Base-by-base conservation (phyloP, 176 grass and related monocot species). In the Bolboschoenus planiculmis region DNA sequence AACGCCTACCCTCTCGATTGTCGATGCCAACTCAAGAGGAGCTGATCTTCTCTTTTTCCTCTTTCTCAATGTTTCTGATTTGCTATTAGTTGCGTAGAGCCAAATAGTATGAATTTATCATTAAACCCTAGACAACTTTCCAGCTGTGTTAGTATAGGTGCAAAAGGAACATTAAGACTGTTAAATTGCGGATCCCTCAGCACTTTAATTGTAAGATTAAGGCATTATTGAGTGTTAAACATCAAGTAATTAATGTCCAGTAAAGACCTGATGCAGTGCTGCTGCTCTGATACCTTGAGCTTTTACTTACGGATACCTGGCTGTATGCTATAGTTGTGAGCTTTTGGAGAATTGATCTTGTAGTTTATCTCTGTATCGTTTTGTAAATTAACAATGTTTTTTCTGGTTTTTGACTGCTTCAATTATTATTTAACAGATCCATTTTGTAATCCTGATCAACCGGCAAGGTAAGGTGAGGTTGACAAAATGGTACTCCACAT, bases 401-500 rank as follows among this genome's bases (percentile, higher is more conserved):
- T 46, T 62, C 23, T 24, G 53, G 59, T 27, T 82, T 61, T 65
- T 81, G 6, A 61, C 35, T 61, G 53, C 34, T 39, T 44, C 53
- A 56, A 79, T n/a, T n/a, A 55, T 36, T 84, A 48, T 61, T 60
- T 83, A 35, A 37, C 80, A 95, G 86, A 95, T 95, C 66, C 87
- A 90, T 83, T 95, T 92, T 83, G 93, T 92, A 83, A 70, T 92
- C 78, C 86, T 95, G 62, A 87, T 92, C 79, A 95, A 88, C 84
- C 83, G 93, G 64, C 93, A 95, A 85, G 90, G 93, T 44, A 95
- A 90, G 85, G 88, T 95, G 36, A 92, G 93, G 81, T 68, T 92
- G 88, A 88, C 93, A 76, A 95, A 95, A 90, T 95, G 93, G 93
- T 95, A 95, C 83, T 90, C 90, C 20, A 85, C 93, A 60, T 95